Conservation (phyloP, 139 green algal species). For the Chlorella sp. region DNA sequence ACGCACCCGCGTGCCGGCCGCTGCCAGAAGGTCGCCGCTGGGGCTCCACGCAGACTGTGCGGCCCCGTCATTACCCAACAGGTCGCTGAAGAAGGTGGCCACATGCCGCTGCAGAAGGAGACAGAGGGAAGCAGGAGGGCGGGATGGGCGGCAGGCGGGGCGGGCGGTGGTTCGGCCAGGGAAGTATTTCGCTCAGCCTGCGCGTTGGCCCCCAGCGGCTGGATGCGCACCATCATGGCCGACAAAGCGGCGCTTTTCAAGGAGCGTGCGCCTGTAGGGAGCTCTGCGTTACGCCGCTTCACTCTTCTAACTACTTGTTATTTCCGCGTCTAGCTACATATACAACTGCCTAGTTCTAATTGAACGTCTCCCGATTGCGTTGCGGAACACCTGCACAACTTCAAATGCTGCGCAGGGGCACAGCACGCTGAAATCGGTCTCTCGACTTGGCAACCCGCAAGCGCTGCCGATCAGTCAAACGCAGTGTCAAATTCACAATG, state of each 20-base stretch:
- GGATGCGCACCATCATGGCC: too few species aligned
- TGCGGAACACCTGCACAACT: not conserved
- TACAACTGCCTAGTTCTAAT: not conserved
- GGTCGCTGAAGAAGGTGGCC: constrained; percentile 4
- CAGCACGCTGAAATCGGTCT: too few species aligned
- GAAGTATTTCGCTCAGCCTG: too few species aligned
- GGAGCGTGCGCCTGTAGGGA: too few species aligned
- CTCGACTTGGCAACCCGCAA: not conserved
- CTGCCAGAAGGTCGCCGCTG: constrained; percentile 5
- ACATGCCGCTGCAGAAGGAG: not conserved
- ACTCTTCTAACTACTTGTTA: too few species aligned
- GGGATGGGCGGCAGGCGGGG: not conserved
- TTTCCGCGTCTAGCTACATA: not conserved
- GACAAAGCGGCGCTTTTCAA: too few species aligned
- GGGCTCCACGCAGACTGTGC: constrained; percentile 16
- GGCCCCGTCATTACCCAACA: constrained; percentile 8
- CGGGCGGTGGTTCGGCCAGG: not conserved
- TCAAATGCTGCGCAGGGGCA: too few species aligned
- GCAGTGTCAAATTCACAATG: not conserved
- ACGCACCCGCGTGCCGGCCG: not conserved
- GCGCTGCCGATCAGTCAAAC: not conserved
- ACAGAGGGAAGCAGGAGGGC: not conserved
- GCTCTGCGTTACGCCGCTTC: not conserved
- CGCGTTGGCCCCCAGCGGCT: too few species aligned
- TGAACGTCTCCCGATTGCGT: too few species aligned